A percentile compares a stretch with the other conserved stretches of the same genome.
Conservation (phyloP, 768 basidiomycete genomes). For the Roridomyces roridus region DNA sequence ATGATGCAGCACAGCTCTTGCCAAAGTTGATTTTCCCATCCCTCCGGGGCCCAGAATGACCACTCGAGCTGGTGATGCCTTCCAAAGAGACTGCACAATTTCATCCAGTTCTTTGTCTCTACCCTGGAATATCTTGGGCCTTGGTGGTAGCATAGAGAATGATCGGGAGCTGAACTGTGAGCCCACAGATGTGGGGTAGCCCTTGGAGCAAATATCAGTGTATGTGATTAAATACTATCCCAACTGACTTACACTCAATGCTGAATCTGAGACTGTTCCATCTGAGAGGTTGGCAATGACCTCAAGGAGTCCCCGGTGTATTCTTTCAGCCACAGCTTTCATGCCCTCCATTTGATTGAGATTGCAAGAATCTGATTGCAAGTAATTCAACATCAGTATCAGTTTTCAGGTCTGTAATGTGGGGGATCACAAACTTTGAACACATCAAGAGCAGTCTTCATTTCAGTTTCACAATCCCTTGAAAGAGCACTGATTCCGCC, state of each 20-base stretch:
- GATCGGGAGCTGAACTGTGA: not conserved
- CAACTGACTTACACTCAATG: not conserved
- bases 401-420: no score
- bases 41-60: not conserved
- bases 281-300: not conserved
- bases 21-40: not conserved
- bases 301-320: not conserved
- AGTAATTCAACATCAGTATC: no score
- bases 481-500: not conserved
- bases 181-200: not conserved
- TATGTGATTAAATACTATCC: not conserved
- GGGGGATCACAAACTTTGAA: not conserved
- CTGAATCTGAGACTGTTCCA: not conserved
- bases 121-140: slow-evolving; percentile 9
- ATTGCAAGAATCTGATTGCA: no score
- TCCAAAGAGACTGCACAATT: not conserved
- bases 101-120: not conserved
- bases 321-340: no score
- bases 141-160: not conserved
- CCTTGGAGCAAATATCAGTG: not conserved
- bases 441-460: not conserved
- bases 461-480: not conserved
- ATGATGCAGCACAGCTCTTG: slow-evolving; percentile 1
- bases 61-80: not conserved
- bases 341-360: no score